Evolutionary conservation across 129 eudicot species (phyloP), one percentile per base, ranked within the genome.

Genomic region (Lonicera japonica): DNA sequence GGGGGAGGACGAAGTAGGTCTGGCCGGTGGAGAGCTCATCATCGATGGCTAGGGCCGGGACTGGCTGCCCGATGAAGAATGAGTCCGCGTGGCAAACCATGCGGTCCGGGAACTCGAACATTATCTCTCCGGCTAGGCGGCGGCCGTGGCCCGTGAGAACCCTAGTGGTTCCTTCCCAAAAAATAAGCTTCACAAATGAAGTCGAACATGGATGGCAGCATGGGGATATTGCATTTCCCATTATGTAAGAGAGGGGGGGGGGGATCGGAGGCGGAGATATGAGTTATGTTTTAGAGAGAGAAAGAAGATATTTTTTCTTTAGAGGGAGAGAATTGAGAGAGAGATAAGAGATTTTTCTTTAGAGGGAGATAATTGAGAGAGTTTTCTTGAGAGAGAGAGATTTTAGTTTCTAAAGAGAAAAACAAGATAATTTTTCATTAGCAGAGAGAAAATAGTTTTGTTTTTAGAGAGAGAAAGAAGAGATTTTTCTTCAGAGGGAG

Each of bases 81-180:
- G 90, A 73, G 25, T 82, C 90, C 0, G 88, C 84, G 25, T 75
- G 83, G 72, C 95, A 85, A 43, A 89, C 80, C 77, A 89, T 78
- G 18, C 76, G 56, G 45, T 89, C 97, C 4, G 97, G 97, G 70
- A 85, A 89, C 76, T 89, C 85, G 25, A 85, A 82, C 97, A 89
- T 89, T 73, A 89, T 80, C 71, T 89, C 97, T 39, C 95, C 97
- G 36, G 90, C 97, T 15, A 85, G 38, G 61, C 55, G 51, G 41
- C 24, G 19, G 25, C 81, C 71, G 5, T 20, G 19, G 25, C 81
- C 71, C 2, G 63, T 68, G 20, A 82, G 56, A 15, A 45, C 61
- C 51, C 73, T 78, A 11, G 74, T 68, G 22, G 72, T 78, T 10
- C 88, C 88, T 71, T 82, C 84, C 75, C 76, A 69, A 14, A 74